Base-by-base conservation (phyloP, 176 grass and related monocot species). In the Zoysia japonica region DNA sequence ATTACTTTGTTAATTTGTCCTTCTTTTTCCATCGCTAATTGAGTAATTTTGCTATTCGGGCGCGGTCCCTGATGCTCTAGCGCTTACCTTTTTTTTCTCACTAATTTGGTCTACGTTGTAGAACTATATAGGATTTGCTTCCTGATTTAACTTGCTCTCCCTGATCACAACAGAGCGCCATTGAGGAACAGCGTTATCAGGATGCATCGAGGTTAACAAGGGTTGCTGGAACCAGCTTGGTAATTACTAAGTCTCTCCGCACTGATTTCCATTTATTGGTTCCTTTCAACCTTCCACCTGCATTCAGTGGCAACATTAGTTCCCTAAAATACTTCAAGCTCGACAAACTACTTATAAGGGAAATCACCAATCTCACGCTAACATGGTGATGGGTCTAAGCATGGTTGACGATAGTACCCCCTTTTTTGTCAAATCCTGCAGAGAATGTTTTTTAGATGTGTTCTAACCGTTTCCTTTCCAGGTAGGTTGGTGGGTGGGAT, bases 401-500 rank as follows among this genome's bases (percentile, higher is more conserved):
- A 19, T 48, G 42, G n/a, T 7, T 15, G 12, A 60, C 36, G 35
- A 68, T 45, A 62, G 3, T 44, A 1, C 9, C 17, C 42, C 36
- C 11, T 20, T 73, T 79, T 85, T 67, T 36, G 51, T 82, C 37
- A 11, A 11, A 70, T 44, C 13, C 63, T 10, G n/a, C 19, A 78
- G 1, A 37, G 35, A 19, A 9, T 70, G 3, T 78, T 28, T 3
- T 43, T 9, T 1, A 8, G 20, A 53, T 77, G 5, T 12, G 47
- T 42, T 59, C 48, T 76, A 80, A 78, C 56, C 49, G 42, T 71
- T 65, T 70, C 39, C 9, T 74, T 90, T 87, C n/a, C 88, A 98
- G 95, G 88, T 93, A 87, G 95, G 95, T 67, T 98, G 95, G 95
- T 98, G 95, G 95, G 89, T 90, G 13, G 89, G 95, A 11, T 88